phyloP scores from a whole-genome alignment of 768 basidiomycete species.

The Macrocybe gigantea region DNA sequence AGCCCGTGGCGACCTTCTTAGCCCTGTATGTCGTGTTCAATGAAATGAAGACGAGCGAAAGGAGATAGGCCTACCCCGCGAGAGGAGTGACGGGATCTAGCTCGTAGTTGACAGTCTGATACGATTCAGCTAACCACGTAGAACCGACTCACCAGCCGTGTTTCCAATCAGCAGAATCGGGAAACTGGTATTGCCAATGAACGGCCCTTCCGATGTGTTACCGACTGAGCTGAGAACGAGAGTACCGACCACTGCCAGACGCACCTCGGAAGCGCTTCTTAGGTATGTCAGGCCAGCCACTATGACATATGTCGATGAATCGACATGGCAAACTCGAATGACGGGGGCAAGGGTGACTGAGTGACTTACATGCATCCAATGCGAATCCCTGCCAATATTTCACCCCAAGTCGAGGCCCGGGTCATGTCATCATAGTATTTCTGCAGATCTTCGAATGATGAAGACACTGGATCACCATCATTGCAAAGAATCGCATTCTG shows the following conservation, averaged over 20 bases:
- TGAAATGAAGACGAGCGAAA: not conserved
- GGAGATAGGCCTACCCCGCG: constrained; percentile 13
- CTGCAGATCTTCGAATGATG: constrained; percentile 18
- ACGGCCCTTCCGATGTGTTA: no score
- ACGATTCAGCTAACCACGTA: no score
- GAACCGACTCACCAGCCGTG: constrained; percentile 13
- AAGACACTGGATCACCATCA: constrained; percentile 26
- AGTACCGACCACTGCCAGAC: no score
- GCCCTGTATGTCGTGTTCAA: constrained; percentile 20
- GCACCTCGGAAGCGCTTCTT: constrained; percentile 19
- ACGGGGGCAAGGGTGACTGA: not conserved
- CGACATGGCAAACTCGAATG: no score
- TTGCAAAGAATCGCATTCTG: constrained; percentile 16
- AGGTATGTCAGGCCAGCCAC: constrained; percentile 17
- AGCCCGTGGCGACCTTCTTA: constrained; percentile 29
- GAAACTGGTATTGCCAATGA: constrained; percentile 24
- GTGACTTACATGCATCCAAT: constrained; percentile 24
- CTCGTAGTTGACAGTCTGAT: no score
- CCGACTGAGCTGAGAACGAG: no score
- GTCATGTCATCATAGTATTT: constrained; percentile 19
- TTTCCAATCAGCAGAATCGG: constrained; percentile 22
- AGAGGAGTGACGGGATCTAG: constrained; percentile 20
- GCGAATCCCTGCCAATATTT: constrained; percentile 22
- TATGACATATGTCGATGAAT: not conserved
- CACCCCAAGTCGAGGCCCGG: constrained; percentile 23